Evolutionary conservation across 2,329 filamentous ascomycete species (phyloP), one percentile per base, ranked within the genome.

Genomic region (Apiospora marii): DNA sequence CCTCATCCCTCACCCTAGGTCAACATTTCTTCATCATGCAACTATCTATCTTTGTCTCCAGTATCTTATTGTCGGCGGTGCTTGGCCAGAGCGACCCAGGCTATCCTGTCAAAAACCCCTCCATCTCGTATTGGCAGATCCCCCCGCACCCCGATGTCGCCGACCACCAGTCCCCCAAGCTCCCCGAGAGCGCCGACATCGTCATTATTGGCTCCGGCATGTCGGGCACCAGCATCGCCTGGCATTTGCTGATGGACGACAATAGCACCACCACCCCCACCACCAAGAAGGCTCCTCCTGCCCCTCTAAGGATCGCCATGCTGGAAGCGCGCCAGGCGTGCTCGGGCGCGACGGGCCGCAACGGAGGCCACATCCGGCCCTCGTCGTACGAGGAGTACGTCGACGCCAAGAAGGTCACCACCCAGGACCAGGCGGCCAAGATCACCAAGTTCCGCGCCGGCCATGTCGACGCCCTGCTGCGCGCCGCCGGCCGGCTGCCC

Each of bases 301-400:
- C 27, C 27, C 72, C 34, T 73, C n/a, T n/a, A n/a, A 74, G 43
- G 24, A 79, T 89, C 5, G 81, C 86, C 1, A 83, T 89, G 12
- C 78, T 89, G n/a, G 88, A 90, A 74, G 87, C 87, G 2, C 80
- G 88, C 1, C 78, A 83, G 58, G 76, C 87, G 10, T 87, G 86
- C 74, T 85, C 84, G 13, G 87, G 88, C 22, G 88, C 87, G 3
- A 89, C 88, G 12, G 87, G 85, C 1, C 83, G 88, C 68, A 89
- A 89, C 73, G 87, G 87, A 27, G 87, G 86, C 0, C 87, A 87
- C 76, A 84, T 88, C 73, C 87, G 88, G 77, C 78, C 81, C 37
- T 79, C 80, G 3, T 84, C 86, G 3, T 83, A 87, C 72, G 82
- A 84, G 70, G 78, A 83, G 61, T 87, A 86, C 69, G 73, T 72